These are phyloP conservation scores for Ramaria sp. DNA, from an alignment of 768 basidiomycete genomes.

Conservation along the genomic window DNA sequence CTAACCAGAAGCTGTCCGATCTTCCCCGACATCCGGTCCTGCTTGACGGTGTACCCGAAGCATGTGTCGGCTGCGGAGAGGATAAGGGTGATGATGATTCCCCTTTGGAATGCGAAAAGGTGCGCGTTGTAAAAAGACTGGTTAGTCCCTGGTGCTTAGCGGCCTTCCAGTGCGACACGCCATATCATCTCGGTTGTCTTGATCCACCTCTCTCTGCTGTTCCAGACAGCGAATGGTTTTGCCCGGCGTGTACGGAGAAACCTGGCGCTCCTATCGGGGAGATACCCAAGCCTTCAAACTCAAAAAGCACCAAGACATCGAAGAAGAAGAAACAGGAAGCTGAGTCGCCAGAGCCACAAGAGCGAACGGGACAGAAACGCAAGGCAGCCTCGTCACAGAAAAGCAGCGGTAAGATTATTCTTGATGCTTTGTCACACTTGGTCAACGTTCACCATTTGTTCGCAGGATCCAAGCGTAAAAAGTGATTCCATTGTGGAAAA, in stretches of 20 bases:
- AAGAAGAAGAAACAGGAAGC: slow-evolving; percentile 8
- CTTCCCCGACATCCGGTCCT: slow-evolving; percentile 74
- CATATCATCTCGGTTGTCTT: slow-evolving; percentile 79
- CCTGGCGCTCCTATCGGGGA: slow-evolving; percentile 38
- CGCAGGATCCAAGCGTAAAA: slow-evolving; percentile 2
- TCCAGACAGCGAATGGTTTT: slow-evolving; percentile 92
- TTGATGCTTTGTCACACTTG: not conserved
- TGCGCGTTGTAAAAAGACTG: slow-evolving; percentile 18
- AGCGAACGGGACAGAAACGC: not conserved
- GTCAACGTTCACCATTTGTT: not conserved
- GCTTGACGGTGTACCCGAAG: slow-evolving; percentile 47
- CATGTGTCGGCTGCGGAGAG: slow-evolving; percentile 61
- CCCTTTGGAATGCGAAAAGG: slow-evolving; percentile 88
- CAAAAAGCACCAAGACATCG: not conserved
- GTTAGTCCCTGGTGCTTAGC: not conserved
- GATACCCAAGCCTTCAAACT: slow-evolving; percentile 4
- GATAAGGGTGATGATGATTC: slow-evolving; percentile 64
- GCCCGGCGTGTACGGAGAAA: slow-evolving; percentile 54
- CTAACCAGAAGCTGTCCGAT: slow-evolving; percentile 64
- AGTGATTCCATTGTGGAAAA: not conserved
- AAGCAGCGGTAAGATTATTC: not conserved
- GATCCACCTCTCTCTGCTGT: slow-evolving; percentile 62
- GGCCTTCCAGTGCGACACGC: slow-evolving; percentile 66
- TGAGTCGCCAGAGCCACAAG: not conserved
- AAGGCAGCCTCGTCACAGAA: slow-evolving; percentile 3